These are phyloP conservation scores for Excoecaria cochinchinensis DNA, from an alignment of 345 rosid species.

Conservation along the genomic window DNA sequence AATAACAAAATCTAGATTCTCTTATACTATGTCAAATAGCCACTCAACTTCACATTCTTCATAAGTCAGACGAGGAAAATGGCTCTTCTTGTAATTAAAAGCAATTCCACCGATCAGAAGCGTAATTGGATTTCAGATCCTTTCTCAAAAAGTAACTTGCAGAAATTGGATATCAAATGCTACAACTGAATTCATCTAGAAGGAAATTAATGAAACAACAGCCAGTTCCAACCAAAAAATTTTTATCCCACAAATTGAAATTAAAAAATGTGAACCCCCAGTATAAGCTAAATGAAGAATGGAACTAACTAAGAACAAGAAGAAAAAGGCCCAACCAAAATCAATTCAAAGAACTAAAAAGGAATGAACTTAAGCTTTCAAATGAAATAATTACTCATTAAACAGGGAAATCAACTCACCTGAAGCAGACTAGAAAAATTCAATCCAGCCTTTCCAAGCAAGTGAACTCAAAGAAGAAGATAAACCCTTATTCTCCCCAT, in stretches of 20 bases:
- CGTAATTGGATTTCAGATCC: neutral
- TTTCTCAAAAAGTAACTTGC: conserved; percentile 1
- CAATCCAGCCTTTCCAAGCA: conserved; percentile 6
- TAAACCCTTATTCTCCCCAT: neutral
- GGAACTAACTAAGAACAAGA: neutral
- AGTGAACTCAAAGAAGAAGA: conserved; percentile 4
- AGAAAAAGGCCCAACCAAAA: neutral
- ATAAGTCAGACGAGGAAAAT: neutral
- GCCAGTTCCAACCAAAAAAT: neutral
- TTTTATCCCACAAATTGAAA: neutral
- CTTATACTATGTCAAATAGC: neutral
- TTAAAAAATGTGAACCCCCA: neutral
- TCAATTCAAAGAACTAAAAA: neutral
- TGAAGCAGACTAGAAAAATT: neutral
- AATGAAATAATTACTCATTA: neutral
- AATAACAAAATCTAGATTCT: neutral
- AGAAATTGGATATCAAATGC: neutral
- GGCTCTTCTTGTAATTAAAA: neutral
- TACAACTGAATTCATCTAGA: neutral
- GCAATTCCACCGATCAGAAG: conserved; percentile 5
- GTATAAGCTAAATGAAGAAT: neutral
- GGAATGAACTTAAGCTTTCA: neutral
- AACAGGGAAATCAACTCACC: neutral
- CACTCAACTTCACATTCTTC: conserved; percentile 1
- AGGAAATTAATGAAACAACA: neutral